Percentiles rank a stretch among this genome's conserved stretches.
These are phyloP conservation scores for Trichoderma sp. DNA, from an alignment of 2,329 filamentous ascomycete species.

Conservation along the genomic window DNA sequence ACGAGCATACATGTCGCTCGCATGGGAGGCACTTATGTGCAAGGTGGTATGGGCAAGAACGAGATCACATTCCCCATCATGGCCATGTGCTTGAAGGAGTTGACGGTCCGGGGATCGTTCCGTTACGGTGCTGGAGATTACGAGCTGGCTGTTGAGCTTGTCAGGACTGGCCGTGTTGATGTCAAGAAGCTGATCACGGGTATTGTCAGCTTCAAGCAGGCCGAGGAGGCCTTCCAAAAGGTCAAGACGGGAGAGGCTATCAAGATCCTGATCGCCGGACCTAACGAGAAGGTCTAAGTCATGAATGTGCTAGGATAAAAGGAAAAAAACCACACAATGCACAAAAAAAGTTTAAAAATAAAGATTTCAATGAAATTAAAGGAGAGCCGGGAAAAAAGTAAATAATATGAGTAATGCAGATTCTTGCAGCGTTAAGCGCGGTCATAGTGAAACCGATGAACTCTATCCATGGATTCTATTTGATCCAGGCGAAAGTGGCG, in stretches of 20 bases:
- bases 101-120: slow-evolving; percentile 84
- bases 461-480: not conserved
- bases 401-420: not conserved
- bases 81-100: slow-evolving; percentile 83
- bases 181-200: slow-evolving; percentile 80
- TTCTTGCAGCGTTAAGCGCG: not conserved
- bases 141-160: slow-evolving; percentile 73
- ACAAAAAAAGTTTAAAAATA: not conserved
- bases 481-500: not conserved
- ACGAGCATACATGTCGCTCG: slow-evolving; percentile 68
- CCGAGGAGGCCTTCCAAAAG: slow-evolving; percentile 82
- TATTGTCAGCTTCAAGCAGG: slow-evolving; percentile 74
- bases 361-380: not conserved
- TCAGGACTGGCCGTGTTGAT: slow-evolving; percentile 68
- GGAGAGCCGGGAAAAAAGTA: not conserved
- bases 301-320: not conserved
- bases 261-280: slow-evolving; percentile 65
- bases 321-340: not conserved
- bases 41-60: slow-evolving; percentile 84
- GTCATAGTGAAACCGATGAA: not conserved
- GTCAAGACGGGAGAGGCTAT: slow-evolving; percentile 80
- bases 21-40: slow-evolving; percentile 73
- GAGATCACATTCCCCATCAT: slow-evolving; percentile 92
- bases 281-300: slow-evolving; percentile 45
- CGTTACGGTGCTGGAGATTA: slow-evolving; percentile 89